Percentiles rank a stretch among this genome's conserved stretches.
phyloP scores from a whole-genome alignment of 331 rosid genomes.

The Cydonia oblonga region DNA sequence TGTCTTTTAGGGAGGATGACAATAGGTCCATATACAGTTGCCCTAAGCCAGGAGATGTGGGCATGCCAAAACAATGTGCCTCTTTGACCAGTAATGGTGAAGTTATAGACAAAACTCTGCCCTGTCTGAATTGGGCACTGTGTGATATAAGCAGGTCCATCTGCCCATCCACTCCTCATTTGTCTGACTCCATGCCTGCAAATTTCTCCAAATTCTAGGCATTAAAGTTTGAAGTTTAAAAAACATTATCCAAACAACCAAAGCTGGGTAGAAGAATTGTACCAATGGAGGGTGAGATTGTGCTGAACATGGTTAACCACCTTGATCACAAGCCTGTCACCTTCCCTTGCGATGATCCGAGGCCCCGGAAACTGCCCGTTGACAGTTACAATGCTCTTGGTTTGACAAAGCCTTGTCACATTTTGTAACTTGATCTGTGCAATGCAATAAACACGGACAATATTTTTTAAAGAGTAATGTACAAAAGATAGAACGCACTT shows the following conservation, averaged over 20 bases:
- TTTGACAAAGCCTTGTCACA: constrained; percentile 61
- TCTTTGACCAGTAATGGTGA: constrained; percentile 54
- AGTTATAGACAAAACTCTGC: constrained; percentile 49
- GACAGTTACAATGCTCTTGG: constrained; percentile 61
- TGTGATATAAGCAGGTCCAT: constrained; percentile 77
- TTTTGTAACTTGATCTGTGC: constrained; percentile 46
- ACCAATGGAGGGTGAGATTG: constrained; percentile 64
- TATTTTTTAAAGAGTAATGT: not conserved
- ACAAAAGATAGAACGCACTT: too few relatives aligned
- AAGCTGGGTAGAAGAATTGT: not conserved
- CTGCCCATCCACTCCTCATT: constrained; percentile 72
- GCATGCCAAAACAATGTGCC: constrained; percentile 89
- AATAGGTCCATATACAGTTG: constrained; percentile 59
- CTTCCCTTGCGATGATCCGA: constrained; percentile 72
- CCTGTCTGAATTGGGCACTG: constrained; percentile 75
- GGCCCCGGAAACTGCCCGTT: constrained; percentile 70
- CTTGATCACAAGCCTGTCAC: constrained; percentile 51
- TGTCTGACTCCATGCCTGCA: constrained; percentile 65
- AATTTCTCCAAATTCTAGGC: not conserved
- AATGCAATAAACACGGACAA: not conserved
- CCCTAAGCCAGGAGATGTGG: constrained; percentile 74
- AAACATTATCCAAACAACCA: not conserved
- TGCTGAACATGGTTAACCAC: constrained; percentile 53
- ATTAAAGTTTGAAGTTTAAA: not conserved
- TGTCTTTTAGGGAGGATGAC: constrained; percentile 68